Base-by-base conservation (phyloP, 345 rosid species). In the Angophora floribunda region DNA sequence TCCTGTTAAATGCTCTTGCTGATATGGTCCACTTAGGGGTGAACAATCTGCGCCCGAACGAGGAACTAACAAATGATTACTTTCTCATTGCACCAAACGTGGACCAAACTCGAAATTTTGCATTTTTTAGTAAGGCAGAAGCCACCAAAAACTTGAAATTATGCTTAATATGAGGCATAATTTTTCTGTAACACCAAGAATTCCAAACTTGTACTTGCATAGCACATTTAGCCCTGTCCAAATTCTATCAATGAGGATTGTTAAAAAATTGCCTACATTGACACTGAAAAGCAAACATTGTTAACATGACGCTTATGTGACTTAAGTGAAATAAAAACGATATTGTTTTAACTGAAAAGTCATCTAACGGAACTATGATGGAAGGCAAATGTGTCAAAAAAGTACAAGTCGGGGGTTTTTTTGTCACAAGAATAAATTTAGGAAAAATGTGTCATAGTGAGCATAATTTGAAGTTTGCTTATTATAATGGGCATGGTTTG, bases 1-100 rank as follows among this genome's bases (percentile, higher is more conserved):
- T 36, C 9, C 91, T 84, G 87, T 85, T 52, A 28, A 93, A 86
- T 45, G 88, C 21, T 75, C 52, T 59, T 8, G 85, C n/a, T 52
- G 92, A 49, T 65, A 88, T 67, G 67, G 67, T 61, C 67, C 15
- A 61, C 26, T 61, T 0, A 61, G 26, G 67, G 67, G 26, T 1
- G 0, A 0, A 14, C 16, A 26, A 61, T 26, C 32, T 0, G 30
- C 7, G 67, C 67, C 32, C 67, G 13, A 10, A n/a, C 0, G 32
- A 2, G 67, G 28, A 61, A 61, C 67, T 13, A 6, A n/a, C 2
- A 15, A 26, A 61, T 28, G 11, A n/a, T 61, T 61, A 26, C 67
- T 28, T 1, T 61, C 67, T 12, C 5, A 61, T 61, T 61, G 32
- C 32, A 28, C 67, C 67, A 6, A 28, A 15, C 32, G 11, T 61